Percentiles rank a stretch among this genome's conserved stretches.
Conservation (phyloP, 305 asterid species). For the Plantago lanceolata region DNA sequence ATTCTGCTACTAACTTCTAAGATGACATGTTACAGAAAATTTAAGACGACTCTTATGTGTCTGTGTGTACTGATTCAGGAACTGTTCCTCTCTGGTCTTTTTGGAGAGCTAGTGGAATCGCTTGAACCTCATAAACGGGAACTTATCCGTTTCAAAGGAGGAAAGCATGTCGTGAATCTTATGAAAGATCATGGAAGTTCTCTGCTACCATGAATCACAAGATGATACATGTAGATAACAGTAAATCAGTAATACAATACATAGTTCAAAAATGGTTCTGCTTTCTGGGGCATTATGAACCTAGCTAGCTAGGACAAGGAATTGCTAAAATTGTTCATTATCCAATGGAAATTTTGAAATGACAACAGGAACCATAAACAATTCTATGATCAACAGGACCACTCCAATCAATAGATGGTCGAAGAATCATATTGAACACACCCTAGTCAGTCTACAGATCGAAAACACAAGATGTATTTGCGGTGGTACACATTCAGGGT, state of each 20-base stretch:
- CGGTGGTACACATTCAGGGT: not conserved
- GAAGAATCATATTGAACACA: not conserved
- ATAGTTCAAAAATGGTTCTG: not conserved
- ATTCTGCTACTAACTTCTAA: not conserved
- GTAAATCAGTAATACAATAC: not conserved
- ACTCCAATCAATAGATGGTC: not conserved
- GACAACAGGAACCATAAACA: not conserved
- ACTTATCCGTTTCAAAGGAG: not conserved
- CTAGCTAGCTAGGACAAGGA: not conserved
- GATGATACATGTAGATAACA: no score
- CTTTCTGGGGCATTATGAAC: not conserved
- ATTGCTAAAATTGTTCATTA: not conserved
- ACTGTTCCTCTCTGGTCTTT: not conserved
- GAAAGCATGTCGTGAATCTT: constrained; percentile 1
- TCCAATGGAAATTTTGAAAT: not conserved
- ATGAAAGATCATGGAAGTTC: not conserved
- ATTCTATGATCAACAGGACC: not conserved
- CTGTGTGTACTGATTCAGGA: not conserved
- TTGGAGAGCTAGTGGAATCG: not conserved
- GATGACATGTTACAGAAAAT: not conserved
- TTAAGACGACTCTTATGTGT: not conserved
- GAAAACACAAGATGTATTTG: no score
- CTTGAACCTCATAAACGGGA: not conserved
- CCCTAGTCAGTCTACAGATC: not conserved
- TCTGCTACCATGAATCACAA: not conserved